Conservation (phyloP, 2,329 filamentous ascomycete species). For the Trematosphaeria pertusa region DNA sequence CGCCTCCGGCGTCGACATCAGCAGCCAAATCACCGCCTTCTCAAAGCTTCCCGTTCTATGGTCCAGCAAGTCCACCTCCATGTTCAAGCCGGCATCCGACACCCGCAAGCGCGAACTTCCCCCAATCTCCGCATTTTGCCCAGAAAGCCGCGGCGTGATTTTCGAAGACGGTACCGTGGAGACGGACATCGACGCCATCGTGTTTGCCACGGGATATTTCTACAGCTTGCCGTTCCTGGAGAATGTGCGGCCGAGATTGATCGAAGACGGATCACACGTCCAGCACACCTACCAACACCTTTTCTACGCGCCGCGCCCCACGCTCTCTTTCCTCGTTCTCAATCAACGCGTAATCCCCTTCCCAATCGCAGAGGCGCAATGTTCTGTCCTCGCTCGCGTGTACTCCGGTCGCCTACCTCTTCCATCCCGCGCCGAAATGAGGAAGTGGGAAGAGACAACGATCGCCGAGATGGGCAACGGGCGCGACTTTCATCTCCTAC, state of each 20-base stretch:
- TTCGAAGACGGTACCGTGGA: slow-evolving; percentile 73
- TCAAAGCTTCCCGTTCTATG: slow-evolving; percentile 66
- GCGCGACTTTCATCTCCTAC: slow-evolving; percentile 61
- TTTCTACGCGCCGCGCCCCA: slow-evolving; percentile 77
- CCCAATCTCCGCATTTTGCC: slow-evolving; percentile 61
- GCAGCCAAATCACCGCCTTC: slow-evolving; percentile 71
- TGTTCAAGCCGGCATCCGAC: slow-evolving; percentile 29
- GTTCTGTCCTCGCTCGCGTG: slow-evolving; percentile 75
- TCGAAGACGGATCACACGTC: slow-evolving; percentile 74
- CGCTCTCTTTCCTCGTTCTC: slow-evolving; percentile 76
- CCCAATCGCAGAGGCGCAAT: slow-evolving; percentile 78
- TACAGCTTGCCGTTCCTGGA: slow-evolving; percentile 80
- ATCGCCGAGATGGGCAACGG: slow-evolving; percentile 55
- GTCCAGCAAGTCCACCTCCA: slow-evolving; percentile 26
- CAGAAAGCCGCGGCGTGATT: slow-evolving; percentile 66
- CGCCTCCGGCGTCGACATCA: slow-evolving; percentile 84
- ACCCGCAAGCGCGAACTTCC: slow-evolving; percentile 64
- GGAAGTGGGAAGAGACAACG: slow-evolving; percentile 65
- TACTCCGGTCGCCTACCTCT: slow-evolving; percentile 75
- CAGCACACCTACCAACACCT: slow-evolving; percentile 80
- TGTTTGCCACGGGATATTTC: slow-evolving; percentile 92
- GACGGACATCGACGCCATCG: slow-evolving; percentile 72
- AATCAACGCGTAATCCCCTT: slow-evolving; percentile 90
- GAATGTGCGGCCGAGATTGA: slow-evolving; percentile 62
- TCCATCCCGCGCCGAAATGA: slow-evolving; percentile 70